Conservation (phyloP, 2,329 filamentous ascomycete species). For the Periconia digitata region DNA sequence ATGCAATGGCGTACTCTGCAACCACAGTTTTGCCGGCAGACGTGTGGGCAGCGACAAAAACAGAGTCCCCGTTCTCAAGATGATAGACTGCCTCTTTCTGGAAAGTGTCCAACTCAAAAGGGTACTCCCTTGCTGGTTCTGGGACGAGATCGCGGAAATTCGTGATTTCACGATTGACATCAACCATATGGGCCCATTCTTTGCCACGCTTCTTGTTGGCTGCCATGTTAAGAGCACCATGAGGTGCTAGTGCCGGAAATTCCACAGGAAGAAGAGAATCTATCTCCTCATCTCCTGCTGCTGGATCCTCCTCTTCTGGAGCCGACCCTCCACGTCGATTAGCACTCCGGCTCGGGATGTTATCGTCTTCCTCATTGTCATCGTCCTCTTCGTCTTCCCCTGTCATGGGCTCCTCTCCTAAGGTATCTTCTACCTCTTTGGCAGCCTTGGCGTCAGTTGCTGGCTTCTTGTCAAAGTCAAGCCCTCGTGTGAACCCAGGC, state of each 20-base stretch:
- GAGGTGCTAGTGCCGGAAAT: slow-evolving; percentile 87
- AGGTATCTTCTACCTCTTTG: slow-evolving; percentile 67
- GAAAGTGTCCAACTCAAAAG: slow-evolving; percentile 96
- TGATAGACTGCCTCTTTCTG: slow-evolving; percentile 99
- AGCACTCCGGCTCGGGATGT: slow-evolving; percentile 9
- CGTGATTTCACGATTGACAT: slow-evolving; percentile 88
- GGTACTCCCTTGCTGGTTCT: slow-evolving; percentile 94
- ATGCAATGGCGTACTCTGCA: slow-evolving; percentile 93
- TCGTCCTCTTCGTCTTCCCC: slow-evolving; percentile 24
- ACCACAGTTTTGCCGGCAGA: slow-evolving; percentile 98
- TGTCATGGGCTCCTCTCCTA: slow-evolving; percentile 53
- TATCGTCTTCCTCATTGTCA: slow-evolving; percentile 25
- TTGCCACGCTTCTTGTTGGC: slow-evolving; percentile 72
- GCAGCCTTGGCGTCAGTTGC: slow-evolving; percentile 63
- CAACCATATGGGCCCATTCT: slow-evolving; percentile 98
- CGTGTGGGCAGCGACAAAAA: slow-evolving; percentile 96
- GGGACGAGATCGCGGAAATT: slow-evolving; percentile 93
- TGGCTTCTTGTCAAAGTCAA: slow-evolving; percentile 67
- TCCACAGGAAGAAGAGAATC: slow-evolving; percentile 88
- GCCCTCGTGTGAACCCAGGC: slow-evolving; percentile 78
- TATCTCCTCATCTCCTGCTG: slow-evolving; percentile 63
- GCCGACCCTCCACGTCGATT: slow-evolving; percentile 31
- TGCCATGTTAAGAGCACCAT: slow-evolving; percentile 71
- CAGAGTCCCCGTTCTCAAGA: slow-evolving; percentile 92
- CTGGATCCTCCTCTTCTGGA: slow-evolving; percentile 50